phyloP scores from a whole-genome alignment of 257 asterid genomes.

The Gynochthodes officinalis region DNA sequence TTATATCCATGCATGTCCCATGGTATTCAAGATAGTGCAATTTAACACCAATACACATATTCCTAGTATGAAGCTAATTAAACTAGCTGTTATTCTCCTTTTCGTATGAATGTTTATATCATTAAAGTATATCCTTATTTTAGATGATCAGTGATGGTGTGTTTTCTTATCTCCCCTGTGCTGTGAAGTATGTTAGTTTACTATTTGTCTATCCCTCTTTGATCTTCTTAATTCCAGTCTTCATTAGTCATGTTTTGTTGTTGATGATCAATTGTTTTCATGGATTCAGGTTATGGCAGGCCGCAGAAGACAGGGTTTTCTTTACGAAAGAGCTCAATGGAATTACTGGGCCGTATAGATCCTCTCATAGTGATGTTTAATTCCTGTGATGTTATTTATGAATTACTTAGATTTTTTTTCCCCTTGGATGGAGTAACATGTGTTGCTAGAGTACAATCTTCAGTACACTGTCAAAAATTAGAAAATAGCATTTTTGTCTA shows the following conservation, averaged over 20 bases:
- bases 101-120: background rate
- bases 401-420: background rate
- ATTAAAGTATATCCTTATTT: background rate
- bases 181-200: too few relatives aligned
- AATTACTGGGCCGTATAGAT: conserved; percentile 81
- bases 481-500: background rate
- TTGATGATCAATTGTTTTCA: too few relatives aligned
- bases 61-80: too few relatives aligned
- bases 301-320: conserved; percentile 72
- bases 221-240: too few relatives aligned
- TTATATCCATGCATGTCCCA: background rate
- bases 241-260: too few relatives aligned
- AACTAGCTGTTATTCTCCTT: background rate
- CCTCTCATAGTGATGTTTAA: background rate
- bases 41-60: too few relatives aligned
- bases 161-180: too few relatives aligned
- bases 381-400: background rate
- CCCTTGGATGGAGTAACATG: background rate
- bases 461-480: background rate
- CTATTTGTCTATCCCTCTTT: too few relatives aligned
- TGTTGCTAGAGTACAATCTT: background rate
- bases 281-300: conserved; percentile 84
- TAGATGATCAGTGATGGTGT: too few relatives aligned
- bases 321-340: conserved; percentile 76
- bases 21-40: background rate